Evolutionary conservation across 768 basidiomycete species (phyloP).

Genomic region (Calocybe gangraenosa): DNA sequence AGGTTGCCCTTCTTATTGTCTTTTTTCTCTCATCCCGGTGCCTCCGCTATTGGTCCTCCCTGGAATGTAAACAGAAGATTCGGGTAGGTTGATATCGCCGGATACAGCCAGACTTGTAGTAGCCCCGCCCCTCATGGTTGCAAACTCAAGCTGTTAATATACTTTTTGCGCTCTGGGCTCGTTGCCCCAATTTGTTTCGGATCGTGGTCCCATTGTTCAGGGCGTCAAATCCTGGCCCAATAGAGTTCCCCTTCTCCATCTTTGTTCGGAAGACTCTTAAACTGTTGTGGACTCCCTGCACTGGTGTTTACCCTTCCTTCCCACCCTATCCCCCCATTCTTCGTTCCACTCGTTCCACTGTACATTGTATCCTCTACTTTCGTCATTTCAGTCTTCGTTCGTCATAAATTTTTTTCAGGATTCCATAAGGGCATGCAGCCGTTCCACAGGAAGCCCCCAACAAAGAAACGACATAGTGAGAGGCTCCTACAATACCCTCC

Average conservation of each 20-base stretch:
- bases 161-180: conserved; percentile 22
- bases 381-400: conserved; percentile 8
- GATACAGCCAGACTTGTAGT: conserved; percentile 16
- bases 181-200: conserved; percentile 18
- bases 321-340: conserved; percentile 2
- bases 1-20: neutral
- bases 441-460: conserved; percentile 25
- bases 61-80: conserved; percentile 29
- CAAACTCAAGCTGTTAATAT: conserved; percentile 26
- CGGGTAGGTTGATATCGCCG: conserved; percentile 23
- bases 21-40: conserved; percentile 29
- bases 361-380: neutral
- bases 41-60: conserved; percentile 21
- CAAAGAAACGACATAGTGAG: conserved; percentile 40
- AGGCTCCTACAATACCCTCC: neutral
- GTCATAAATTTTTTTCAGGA: neutral
- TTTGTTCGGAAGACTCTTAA: conserved; percentile 23
- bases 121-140: conserved; percentile 28
- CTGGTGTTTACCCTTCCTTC: conserved; percentile 5
- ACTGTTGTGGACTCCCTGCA: conserved; percentile 19
- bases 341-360: neutral
- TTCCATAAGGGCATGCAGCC: conserved; percentile 18
- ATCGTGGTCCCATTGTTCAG: conserved; percentile 27
- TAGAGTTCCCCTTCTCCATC: conserved; percentile 19
- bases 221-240: conserved; percentile 12